A percentile compares a stretch with the other conserved stretches of the same genome.
Conservation (phyloP, 2,329 filamentous ascomycete genomes). For the Diplodia mutila region DNA sequence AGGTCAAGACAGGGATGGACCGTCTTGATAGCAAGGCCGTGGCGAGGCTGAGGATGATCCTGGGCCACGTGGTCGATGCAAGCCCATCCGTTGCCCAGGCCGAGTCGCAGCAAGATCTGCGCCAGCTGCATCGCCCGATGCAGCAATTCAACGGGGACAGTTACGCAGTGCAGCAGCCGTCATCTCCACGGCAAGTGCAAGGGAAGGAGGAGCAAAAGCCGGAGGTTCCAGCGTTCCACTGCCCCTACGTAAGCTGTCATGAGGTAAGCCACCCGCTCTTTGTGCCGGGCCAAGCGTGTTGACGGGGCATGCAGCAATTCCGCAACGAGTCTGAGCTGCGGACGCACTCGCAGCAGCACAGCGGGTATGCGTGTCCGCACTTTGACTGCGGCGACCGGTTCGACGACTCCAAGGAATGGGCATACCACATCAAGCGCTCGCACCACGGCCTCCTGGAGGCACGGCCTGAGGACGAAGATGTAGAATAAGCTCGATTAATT, state of each 20-base stretch:
- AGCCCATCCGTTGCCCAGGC: neutral
- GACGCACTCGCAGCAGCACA: constrained; percentile 27
- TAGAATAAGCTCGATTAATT: constrained; percentile 8
- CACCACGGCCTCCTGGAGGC: constrained; percentile 34
- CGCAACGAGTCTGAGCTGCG: constrained; percentile 28
- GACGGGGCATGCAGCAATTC: constrained; percentile 29
- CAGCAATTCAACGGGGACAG: neutral
- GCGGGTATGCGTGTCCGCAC: constrained; percentile 31
- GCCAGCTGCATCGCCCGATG: no score
- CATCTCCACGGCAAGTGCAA: no score
- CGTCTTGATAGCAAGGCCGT: constrained; percentile 29
- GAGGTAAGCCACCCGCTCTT: constrained; percentile 27
- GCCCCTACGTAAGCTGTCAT: constrained; percentile 33
- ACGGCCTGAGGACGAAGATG: constrained; percentile 16
- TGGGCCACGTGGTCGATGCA: constrained; percentile 31
- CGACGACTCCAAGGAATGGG: constrained; percentile 31
- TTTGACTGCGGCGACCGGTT: constrained; percentile 31
- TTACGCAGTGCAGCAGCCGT: constrained; percentile 3
- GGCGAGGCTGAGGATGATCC: constrained; percentile 33
- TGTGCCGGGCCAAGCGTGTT: neutral
- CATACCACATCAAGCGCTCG: constrained; percentile 30
- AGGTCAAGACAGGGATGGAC: constrained; percentile 27
- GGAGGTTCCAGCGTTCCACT: constrained; percentile 30
- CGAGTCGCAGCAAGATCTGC: no score
- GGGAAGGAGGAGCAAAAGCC: neutral